These are phyloP conservation scores for Ophiostoma tasmaniense DNA, from an alignment of 2,329 filamentous ascomycete species.

Conservation along the genomic window DNA sequence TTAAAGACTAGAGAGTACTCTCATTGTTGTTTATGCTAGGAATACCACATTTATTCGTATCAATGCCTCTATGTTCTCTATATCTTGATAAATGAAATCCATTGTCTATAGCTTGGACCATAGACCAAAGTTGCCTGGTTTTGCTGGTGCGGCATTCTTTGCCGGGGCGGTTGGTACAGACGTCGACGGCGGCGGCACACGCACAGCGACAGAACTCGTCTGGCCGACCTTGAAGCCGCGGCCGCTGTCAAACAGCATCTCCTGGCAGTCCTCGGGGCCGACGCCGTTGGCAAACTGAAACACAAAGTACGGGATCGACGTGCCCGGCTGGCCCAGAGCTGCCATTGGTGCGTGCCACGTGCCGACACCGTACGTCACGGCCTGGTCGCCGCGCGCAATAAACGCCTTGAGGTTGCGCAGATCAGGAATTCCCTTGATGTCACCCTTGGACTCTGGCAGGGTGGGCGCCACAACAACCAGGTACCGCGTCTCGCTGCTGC, in stretches of 20 bases:
- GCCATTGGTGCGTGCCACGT: conserved; percentile 98
- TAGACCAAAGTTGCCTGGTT: conserved; percentile 7
- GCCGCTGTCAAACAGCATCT: conserved; percentile 43
- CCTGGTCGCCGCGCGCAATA: conserved; percentile 66
- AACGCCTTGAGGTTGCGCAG: conserved; percentile 64
- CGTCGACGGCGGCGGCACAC: conserved; percentile 5
- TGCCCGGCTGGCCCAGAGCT: conserved; percentile 54
- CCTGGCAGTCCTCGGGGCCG: conserved; percentile 76
- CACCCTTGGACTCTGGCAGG: conserved; percentile 27
- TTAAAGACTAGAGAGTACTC: too few relatives aligned
- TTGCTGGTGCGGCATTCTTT: not conserved
- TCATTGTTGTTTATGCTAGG: not conserved
- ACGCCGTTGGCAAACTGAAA: conserved; percentile 83
- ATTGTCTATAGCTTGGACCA: conserved; percentile 1
- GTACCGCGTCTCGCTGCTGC: conserved; percentile 43
- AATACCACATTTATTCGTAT: not conserved
- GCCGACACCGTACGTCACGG: conserved; percentile 82
- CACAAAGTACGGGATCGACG: conserved; percentile 75
- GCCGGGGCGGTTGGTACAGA: not conserved
- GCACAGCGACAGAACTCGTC: conserved; percentile 12
- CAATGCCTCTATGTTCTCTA: not conserved
- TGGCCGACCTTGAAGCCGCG: not conserved
- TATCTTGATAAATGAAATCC: not conserved
- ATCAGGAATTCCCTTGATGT: conserved; percentile 52
- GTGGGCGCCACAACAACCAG: conserved; percentile 83